These are phyloP conservation scores for Vitis labrusca DNA, from an alignment of 164 flowering plant species.

Conservation along the genomic window DNA sequence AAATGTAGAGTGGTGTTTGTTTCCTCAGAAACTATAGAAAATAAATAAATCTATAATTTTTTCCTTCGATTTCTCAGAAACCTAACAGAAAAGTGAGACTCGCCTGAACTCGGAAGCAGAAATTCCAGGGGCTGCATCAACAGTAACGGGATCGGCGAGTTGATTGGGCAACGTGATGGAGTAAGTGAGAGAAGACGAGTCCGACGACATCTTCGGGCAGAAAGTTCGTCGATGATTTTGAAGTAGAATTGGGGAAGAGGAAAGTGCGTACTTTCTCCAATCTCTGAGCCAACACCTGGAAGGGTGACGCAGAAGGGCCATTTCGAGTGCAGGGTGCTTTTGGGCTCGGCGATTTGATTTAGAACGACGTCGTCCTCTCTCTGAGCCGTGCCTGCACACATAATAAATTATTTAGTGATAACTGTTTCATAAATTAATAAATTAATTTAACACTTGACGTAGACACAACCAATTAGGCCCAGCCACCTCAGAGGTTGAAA, in stretches of 20 bases:
- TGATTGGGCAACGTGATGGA: constrained; percentile 49
- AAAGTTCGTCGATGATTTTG: neutral
- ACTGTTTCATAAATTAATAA: too few species aligned
- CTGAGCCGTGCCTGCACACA: too few species aligned
- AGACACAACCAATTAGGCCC: too few species aligned
- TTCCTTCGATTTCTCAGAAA: too few species aligned
- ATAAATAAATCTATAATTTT: neutral
- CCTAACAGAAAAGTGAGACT: constrained; percentile 1
- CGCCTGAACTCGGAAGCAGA: constrained; percentile 73
- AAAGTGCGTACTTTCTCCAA: constrained; percentile 3
- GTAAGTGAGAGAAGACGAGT: constrained; percentile 36
- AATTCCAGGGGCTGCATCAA: constrained; percentile 67
- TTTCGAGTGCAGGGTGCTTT: too few species aligned
- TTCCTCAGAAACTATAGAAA: neutral
- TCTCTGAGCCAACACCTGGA: constrained; percentile 12
- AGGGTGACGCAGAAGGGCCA: constrained; percentile 2
- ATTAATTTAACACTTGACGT: too few species aligned
- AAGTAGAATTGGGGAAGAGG: neutral
- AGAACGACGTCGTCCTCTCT: too few species aligned
- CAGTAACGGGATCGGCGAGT: constrained; percentile 43
- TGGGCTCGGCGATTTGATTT: too few species aligned
- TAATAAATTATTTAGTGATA: too few species aligned
- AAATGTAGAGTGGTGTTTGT: neutral
- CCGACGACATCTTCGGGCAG: constrained; percentile 33
- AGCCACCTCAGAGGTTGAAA: too few species aligned